Evolutionary conservation across 2,329 filamentous ascomycete species (phyloP).

Genomic region (Teratosphaeria destructans): DNA sequence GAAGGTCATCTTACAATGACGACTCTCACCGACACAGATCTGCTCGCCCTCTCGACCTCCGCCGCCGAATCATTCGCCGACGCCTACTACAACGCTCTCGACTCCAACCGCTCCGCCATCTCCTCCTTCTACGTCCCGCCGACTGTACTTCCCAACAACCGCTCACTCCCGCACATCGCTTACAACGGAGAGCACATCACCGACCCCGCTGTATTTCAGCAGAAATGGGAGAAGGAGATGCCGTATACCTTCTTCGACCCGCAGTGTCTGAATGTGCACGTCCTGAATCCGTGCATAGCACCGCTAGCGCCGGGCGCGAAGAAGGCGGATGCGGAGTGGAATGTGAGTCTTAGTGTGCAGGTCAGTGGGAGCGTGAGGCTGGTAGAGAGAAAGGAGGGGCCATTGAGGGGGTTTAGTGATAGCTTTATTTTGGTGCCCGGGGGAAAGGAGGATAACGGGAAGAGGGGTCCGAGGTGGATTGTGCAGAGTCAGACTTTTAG

Average conservation of each 20-base stretch:
- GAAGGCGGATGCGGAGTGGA: conserved; percentile 37
- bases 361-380: conserved; percentile 64
- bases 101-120: conserved; percentile 48
- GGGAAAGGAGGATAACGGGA: conserved; percentile 25
- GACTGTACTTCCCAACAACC: conserved; percentile 43
- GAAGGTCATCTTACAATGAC: conserved; percentile 8
- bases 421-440: conserved; percentile 68
- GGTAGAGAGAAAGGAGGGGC: conserved; percentile 47
- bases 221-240: conserved; percentile 58
- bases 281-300: conserved; percentile 51
- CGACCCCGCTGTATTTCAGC: conserved; percentile 54
- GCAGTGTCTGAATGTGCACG: conserved; percentile 65
- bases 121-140: conserved; percentile 60
- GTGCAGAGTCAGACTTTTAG: conserved; percentile 34
- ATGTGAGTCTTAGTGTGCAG: conserved; percentile 62
- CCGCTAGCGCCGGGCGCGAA: conserved; percentile 13
- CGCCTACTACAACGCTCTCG: conserved; percentile 65
- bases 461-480: conserved; percentile 27
- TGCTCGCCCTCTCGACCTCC: conserved; percentile 28
- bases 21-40: conserved; percentile 21
- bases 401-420: conserved; percentile 65
- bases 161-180: conserved; percentile 54
- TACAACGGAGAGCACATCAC: conserved; percentile 65
- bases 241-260: conserved; percentile 58
- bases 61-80: conserved; percentile 63